Conservation (phyloP, 345 rosid genomes). For the Orychophragmus violaceus region DNA sequence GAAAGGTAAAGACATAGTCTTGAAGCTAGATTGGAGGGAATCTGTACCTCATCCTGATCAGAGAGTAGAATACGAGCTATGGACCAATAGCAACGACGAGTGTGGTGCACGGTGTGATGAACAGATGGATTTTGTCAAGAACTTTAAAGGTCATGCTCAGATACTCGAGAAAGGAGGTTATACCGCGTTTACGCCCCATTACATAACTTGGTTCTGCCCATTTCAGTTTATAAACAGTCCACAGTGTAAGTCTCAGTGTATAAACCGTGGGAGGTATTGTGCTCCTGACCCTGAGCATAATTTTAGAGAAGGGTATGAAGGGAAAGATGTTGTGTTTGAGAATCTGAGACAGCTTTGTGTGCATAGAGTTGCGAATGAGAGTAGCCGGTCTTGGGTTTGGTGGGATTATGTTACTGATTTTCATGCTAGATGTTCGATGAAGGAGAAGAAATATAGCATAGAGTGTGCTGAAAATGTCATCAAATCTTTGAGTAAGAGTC, state of each 20-base stretch:
- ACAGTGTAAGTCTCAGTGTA: slow-evolving; percentile 96
- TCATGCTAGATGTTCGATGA: slow-evolving; percentile 93
- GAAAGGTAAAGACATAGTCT: slow-evolving; percentile 51
- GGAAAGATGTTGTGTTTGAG: slow-evolving; percentile 92
- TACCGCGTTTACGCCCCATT: slow-evolving; percentile 86
- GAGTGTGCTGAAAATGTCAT: slow-evolving; percentile 80
- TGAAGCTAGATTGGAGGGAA: slow-evolving; percentile 84
- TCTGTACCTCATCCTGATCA: slow-evolving; percentile 93
- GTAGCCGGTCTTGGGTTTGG: slow-evolving; percentile 76
- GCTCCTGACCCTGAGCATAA: slow-evolving; percentile 95
- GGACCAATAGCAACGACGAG: slow-evolving; percentile 96
- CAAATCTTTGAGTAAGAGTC: slow-evolving; percentile 65
- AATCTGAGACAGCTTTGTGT: slow-evolving; percentile 97
- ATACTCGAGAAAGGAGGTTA: slow-evolving; percentile 79
- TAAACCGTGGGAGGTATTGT: slow-evolving; percentile 88
- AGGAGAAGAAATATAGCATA: slow-evolving; percentile 72
- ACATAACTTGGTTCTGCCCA: slow-evolving; percentile 94
- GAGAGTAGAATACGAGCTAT: slow-evolving; percentile 85
- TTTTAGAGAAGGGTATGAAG: slow-evolving; percentile 77
- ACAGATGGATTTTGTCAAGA: slow-evolving; percentile 84
- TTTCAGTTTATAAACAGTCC: slow-evolving; percentile 46
- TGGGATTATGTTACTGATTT: slow-evolving; percentile 96
- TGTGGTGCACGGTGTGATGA: slow-evolving; percentile 82
- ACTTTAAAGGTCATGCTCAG: slow-evolving; percentile 88
- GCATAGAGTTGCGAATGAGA: slow-evolving; percentile 75